These are phyloP conservation scores for Coccomyxa sp. DNA, from an alignment of 139 green algal species.

Conservation along the genomic window DNA sequence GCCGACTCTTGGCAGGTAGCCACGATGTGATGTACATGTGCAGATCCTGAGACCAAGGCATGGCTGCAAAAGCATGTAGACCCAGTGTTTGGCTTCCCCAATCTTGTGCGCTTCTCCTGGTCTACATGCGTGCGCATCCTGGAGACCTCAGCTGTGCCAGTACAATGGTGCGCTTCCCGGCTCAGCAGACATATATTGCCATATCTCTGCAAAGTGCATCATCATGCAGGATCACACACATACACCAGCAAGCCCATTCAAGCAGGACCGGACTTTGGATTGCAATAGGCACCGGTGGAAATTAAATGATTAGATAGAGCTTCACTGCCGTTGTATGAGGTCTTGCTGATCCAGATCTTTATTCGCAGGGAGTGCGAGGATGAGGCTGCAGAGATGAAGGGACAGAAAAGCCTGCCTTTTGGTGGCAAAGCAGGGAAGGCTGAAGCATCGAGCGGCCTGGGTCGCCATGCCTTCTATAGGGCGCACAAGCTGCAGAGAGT, in stretches of 20 bases:
- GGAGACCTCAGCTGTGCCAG: conserved; percentile 27
- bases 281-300: too few relatives aligned
- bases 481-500: background rate
- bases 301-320: too few relatives aligned
- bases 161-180: conserved; percentile 27
- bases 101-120: conserved; percentile 67
- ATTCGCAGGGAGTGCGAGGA: conserved; percentile 1
- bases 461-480: background rate
- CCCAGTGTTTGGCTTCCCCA: conserved; percentile 78
- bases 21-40: background rate
- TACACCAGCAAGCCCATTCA: too few relatives aligned
- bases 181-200: background rate
- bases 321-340: too few relatives aligned
- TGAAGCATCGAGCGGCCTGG: background rate
- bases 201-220: too few relatives aligned
- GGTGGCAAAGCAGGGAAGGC: background rate
- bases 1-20: too few relatives aligned
- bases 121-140: conserved; percentile 31
- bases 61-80: conserved; percentile 75
- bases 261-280: too few relatives aligned
- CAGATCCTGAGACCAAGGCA: conserved; percentile 70
- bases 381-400: background rate
- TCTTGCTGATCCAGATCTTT: too few relatives aligned
- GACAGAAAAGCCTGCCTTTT: background rate
- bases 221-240: too few relatives aligned